Evolutionary conservation across 163 green algal genomes (phyloP).

Genomic region (Prototheca cutis): DNA sequence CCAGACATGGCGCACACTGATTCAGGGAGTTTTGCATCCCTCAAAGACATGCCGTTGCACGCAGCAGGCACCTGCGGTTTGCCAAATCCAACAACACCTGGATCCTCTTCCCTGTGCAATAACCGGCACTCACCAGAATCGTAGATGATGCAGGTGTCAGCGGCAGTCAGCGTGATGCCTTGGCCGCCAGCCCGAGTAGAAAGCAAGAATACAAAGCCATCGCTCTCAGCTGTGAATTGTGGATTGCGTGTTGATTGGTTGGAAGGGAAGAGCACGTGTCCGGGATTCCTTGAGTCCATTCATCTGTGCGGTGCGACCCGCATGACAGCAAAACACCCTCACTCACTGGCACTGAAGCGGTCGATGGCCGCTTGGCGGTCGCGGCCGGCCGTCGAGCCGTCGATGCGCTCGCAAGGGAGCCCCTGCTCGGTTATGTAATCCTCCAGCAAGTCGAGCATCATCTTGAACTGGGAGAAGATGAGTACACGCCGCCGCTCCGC

Average conservation of each 20-base stretch:
- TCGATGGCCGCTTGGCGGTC: constrained; percentile 84
- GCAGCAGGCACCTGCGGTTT: too few relatives aligned
- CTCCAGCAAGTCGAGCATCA: constrained; percentile 90
- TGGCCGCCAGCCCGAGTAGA: constrained; percentile 80
- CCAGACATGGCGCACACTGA: too few relatives aligned
- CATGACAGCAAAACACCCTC: too few relatives aligned
- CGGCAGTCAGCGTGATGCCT: constrained; percentile 91
- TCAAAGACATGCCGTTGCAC: too few relatives aligned
- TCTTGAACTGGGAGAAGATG: constrained; percentile 90
- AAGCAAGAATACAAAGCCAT: constrained; percentile 86
- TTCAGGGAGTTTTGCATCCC: too few relatives aligned
- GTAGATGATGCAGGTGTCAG: constrained; percentile 90
- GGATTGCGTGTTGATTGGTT: too few relatives aligned
- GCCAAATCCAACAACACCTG: too few relatives aligned
- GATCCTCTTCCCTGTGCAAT: too few relatives aligned
- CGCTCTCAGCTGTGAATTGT: constrained; percentile 6
- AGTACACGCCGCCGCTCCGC: constrained; percentile 73
- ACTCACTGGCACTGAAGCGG: constrained; percentile 50
- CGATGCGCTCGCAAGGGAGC: constrained; percentile 71
- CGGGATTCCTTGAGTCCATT: too few relatives aligned
- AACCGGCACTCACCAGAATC: constrained; percentile 39
- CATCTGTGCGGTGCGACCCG: too few relatives aligned
- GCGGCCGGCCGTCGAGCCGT: constrained; percentile 43
- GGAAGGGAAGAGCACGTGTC: too few relatives aligned
- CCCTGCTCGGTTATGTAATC: constrained; percentile 55